These are phyloP conservation scores for Tetrahymena thermophila DNA, from an alignment of 73 alveolate species.

Conservation along the genomic window DNA sequence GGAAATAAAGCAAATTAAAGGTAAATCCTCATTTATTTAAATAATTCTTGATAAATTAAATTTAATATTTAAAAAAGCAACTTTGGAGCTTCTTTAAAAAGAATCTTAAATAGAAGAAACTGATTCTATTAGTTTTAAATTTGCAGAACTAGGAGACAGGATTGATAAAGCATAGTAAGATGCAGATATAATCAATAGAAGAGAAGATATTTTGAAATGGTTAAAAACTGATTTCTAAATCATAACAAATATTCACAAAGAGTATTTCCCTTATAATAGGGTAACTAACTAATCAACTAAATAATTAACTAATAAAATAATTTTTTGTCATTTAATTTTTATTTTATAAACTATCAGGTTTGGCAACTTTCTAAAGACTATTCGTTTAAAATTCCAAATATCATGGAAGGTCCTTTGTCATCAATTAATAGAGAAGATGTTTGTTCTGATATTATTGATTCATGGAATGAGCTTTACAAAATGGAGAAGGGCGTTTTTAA, in stretches of 20 bases:
- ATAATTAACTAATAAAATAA: no score
- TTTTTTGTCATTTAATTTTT: background rate
- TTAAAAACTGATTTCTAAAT: conserved; percentile 54
- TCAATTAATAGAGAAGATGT: conserved; percentile 48
- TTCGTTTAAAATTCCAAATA: conserved; percentile 29
- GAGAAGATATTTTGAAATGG: conserved; percentile 63
- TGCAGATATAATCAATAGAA: conserved; percentile 54
- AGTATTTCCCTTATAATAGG: conserved; percentile 49
- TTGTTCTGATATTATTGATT: conserved; percentile 49
- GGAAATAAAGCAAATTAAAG: conserved; percentile 34
- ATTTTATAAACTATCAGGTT: conserved; percentile 4
- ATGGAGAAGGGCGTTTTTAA: conserved; percentile 60
- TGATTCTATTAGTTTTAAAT: conserved; percentile 13
- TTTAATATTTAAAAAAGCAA: background rate
- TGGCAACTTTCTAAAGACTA: conserved; percentile 49
- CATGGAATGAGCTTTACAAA: conserved; percentile 54
- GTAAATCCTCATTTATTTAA: no score
- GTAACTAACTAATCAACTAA: background rate
- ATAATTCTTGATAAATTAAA: no score
- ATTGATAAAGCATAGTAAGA: conserved; percentile 57
- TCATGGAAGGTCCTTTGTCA: conserved; percentile 41
- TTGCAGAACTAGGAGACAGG: conserved; percentile 47
- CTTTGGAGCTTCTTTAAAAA: background rate
- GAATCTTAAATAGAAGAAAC: conserved; percentile 39
- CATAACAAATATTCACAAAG: conserved; percentile 39